These are phyloP conservation scores for Zarea fungicola DNA, from an alignment of 2,329 filamentous ascomycete species.

Conservation along the genomic window DNA sequence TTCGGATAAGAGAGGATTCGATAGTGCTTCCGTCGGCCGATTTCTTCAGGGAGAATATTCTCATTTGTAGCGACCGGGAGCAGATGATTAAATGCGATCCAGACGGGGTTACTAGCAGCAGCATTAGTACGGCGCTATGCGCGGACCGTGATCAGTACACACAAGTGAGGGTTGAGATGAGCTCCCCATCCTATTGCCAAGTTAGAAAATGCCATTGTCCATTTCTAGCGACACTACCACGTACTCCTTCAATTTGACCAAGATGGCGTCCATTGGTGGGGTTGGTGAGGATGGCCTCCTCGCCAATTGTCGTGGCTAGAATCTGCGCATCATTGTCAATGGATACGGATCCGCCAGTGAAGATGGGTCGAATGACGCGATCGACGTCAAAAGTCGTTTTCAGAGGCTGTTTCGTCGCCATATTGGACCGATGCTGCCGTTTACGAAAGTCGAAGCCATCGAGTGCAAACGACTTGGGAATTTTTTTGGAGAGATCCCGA, in stretches of 20 bases:
- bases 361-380: conserved; percentile 84
- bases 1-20: conserved; percentile 65
- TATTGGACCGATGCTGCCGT: conserved; percentile 24
- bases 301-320: conserved; percentile 82
- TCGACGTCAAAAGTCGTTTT: conserved; percentile 88
- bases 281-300: conserved; percentile 85
- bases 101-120: conserved; percentile 68
- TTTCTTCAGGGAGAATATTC: conserved; percentile 70
- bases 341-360: conserved; percentile 83
- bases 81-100: conserved; percentile 85
- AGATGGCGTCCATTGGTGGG: conserved; percentile 77
- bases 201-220: conserved; percentile 17
- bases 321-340: conserved; percentile 77
- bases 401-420: conserved; percentile 58
- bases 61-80: conserved; percentile 93
- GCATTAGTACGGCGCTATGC: conserved; percentile 13
- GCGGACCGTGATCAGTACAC: conserved; percentile 18
- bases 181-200: conserved; percentile 62
- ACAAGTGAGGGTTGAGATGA: conserved; percentile 70
- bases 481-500: conserved; percentile 13
- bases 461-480: not conserved
- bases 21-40: conserved; percentile 53
- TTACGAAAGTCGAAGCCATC: not conserved
- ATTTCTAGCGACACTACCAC: conserved; percentile 10
- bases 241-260: conserved; percentile 79